A percentile compares a stretch with the other conserved stretches of the same genome.
Conservation (phyloP, 2,329 filamentous ascomycete species). For the Calonectria ilicicola region DNA sequence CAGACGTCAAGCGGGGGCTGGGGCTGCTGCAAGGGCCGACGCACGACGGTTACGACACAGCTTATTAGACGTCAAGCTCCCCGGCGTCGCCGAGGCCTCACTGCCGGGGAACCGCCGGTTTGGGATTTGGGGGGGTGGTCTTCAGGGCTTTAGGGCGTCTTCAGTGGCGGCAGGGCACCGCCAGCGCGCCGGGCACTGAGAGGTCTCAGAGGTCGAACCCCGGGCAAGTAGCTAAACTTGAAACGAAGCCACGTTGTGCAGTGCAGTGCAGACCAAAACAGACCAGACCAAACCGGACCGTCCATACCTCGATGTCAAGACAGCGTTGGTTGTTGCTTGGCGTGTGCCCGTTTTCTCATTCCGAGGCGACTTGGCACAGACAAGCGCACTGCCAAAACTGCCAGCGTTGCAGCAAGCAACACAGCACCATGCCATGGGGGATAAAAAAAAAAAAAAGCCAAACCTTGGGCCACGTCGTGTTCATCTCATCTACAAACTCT, state of each 20-base stretch:
- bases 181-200: not conserved
- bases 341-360: not conserved
- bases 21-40: conserved; percentile 17
- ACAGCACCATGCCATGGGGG: no score
- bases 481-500: not conserved
- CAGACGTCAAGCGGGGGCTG: not conserved
- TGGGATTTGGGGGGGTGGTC: not conserved
- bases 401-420: conserved; percentile 5
- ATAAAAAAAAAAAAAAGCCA: not conserved
- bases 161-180: not conserved
- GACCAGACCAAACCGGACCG: no score
- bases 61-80: not conserved
- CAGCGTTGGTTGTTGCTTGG: no score
- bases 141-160: conserved; percentile 4
- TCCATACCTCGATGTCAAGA: not conserved
- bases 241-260: conserved; percentile 17
- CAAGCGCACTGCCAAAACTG: not conserved
- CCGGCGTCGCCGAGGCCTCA: conserved; percentile 14
- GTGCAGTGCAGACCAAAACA: no score
- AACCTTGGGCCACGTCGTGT: not conserved
- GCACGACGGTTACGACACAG: conserved; percentile 21
- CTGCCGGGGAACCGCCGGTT: not conserved
- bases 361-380: not conserved
- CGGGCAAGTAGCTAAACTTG: conserved; percentile 8
- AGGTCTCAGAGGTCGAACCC: not conserved